Evolutionary conservation across 2,329 filamentous ascomycete genomes (phyloP).

Genomic region (Penicillium sp.): DNA sequence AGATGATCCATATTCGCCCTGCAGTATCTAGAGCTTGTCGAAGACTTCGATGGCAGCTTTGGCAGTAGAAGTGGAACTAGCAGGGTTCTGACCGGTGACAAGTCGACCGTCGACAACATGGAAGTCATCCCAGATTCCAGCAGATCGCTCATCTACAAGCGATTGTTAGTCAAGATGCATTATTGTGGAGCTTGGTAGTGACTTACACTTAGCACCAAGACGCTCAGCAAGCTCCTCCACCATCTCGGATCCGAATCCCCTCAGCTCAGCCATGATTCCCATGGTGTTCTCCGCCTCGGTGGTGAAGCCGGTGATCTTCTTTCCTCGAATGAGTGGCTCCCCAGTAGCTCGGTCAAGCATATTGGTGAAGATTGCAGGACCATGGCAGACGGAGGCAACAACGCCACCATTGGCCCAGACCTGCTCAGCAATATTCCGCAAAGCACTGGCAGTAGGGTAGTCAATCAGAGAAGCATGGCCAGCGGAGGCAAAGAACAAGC

Average conservation of each 20-base stretch:
- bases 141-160: constrained; percentile 21
- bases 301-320: constrained; percentile 42
- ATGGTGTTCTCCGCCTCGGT: constrained; percentile 33
- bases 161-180: no score
- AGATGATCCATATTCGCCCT: no score
- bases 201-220: no score
- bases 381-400: constrained; percentile 45
- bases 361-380: constrained; percentile 40
- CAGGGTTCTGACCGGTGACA: constrained; percentile 45
- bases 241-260: no score
- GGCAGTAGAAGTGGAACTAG: constrained; percentile 41
- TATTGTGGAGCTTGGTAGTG: no score
- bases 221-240: no score
- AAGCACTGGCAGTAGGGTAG: constrained; percentile 42
- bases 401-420: constrained; percentile 44
- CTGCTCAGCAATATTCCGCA: constrained; percentile 43
- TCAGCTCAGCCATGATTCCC: no score
- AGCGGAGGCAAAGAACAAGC: constrained; percentile 17
- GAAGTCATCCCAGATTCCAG: constrained; percentile 32
- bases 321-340: constrained; percentile 40
- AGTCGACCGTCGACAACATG: constrained; percentile 39
- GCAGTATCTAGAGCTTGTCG: no score
- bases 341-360: constrained; percentile 33
- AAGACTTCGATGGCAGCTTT: constrained; percentile 33
- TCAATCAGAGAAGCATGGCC: constrained; percentile 47